Base-by-base conservation (phyloP, 1,139 yeast genomes). In the Sugiyamaella novakii region DNA sequence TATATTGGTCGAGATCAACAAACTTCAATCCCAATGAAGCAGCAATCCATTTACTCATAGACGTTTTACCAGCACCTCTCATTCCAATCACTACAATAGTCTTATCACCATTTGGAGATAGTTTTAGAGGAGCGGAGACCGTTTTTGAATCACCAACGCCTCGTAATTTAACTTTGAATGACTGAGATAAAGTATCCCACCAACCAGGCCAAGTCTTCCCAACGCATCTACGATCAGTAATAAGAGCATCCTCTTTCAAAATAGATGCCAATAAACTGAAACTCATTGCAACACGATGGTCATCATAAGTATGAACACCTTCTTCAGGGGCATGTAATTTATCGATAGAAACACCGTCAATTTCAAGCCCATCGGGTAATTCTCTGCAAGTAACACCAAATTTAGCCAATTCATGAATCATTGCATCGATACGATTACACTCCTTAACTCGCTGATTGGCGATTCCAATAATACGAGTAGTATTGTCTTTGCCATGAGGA, bases 121-220 rank as follows among this genome's bases (percentile, higher is more conserved):
- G 29, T 12, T 15, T 22, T 14, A 19, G 18, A 6, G 51, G 33
- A 11, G 39, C 17, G 4, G 33, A 10, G 5, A 14, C 33, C 6
- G 11, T 34, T 18, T 14, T 15, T 7, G 27, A 21, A 11, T 47
- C 51, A 10, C 40, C 33, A 25, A 28, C 21, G 19, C 98, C 98
- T 59, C 81, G 84, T 40, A 92, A 68, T 12, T 68, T 66, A 30
- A 80, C 84, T 25, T 81, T 79, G 62, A 92, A 81, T 52, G 76
- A 71, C 50, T 85, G 79, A 62, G 83, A 88, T 55, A 92, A 75
- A 43, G 84, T 78, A 69, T 92, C 99, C 98, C 98, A 92, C 98
- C 98, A 92, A 38, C 98, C 98, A 15, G 99, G 99, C 99, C 99
- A 92, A 0, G 99, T 92, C 72, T 92, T 92, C 52, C 94, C 95